A percentile compares a stretch with the other conserved stretches of the same genome.
Evolutionary conservation across 1,284 basidiomycete genomes (phyloP).

Genomic region (Fomitopsis pinicola): DNA sequence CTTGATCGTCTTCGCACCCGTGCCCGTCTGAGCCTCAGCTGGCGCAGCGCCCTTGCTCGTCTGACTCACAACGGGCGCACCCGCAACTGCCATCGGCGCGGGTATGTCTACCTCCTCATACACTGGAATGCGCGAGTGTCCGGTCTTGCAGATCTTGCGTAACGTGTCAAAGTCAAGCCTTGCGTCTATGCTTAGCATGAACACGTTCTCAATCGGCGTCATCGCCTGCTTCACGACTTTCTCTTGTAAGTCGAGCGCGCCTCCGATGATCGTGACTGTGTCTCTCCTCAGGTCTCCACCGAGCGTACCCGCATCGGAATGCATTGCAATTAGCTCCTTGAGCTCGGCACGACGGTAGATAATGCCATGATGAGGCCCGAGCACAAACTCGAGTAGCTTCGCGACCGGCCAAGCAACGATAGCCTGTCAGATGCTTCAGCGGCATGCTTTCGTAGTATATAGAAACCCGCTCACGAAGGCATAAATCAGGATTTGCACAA

Average conservation of each 20-base stretch:
- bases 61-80: slow-evolving; percentile 4
- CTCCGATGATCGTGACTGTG: slow-evolving; percentile 74
- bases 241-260: slow-evolving; percentile 69
- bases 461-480: slow-evolving; percentile 46
- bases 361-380: slow-evolving; percentile 63
- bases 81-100: slow-evolving; percentile 28
- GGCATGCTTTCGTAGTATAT: background rate
- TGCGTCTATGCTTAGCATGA: slow-evolving; percentile 80
- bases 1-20: slow-evolving; percentile 31
- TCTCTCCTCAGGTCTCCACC: slow-evolving; percentile 70
- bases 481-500: slow-evolving; percentile 71
- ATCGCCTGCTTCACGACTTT: slow-evolving; percentile 59
- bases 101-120: slow-evolving; percentile 71
- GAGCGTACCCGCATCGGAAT: slow-evolving; percentile 49
- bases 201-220: slow-evolving; percentile 78
- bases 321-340: slow-evolving; percentile 72
- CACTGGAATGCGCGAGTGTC: slow-evolving; percentile 76
- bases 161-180: slow-evolving; percentile 78
- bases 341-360: slow-evolving; percentile 58
- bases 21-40: slow-evolving; percentile 3
- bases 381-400: slow-evolving; percentile 58
- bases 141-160: slow-evolving; percentile 69
- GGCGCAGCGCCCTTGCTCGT: slow-evolving; percentile 5
- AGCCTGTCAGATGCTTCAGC: slow-evolving; percentile 37
- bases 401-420: slow-evolving; percentile 81